These are phyloP conservation scores for Teratosphaeria pseudoeucalypti DNA, from an alignment of 2,329 filamentous ascomycete genomes.

Conservation along the genomic window DNA sequence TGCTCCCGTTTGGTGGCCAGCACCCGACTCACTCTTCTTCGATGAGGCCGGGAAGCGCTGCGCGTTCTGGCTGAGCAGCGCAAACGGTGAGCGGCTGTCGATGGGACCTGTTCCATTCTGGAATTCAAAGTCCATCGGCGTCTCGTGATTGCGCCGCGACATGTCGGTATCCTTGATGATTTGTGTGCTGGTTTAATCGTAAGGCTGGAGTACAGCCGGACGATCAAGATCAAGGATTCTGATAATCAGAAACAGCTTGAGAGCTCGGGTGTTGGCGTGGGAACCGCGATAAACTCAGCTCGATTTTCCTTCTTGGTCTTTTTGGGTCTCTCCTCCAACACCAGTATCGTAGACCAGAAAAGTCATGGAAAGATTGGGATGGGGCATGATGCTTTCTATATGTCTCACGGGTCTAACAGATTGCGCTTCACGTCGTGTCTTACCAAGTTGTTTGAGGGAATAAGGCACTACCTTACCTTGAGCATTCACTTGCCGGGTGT, in stretches of 20 bases:
- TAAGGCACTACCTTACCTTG: too few relatives aligned
- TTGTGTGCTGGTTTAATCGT: background rate
- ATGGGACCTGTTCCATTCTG: slow-evolving; percentile 37
- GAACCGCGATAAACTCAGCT: background rate
- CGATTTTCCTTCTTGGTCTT: background rate
- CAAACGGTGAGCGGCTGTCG: slow-evolving; percentile 39
- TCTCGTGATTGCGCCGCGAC: slow-evolving; percentile 7
- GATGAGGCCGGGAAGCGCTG: slow-evolving; percentile 17
- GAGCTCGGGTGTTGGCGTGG: background rate
- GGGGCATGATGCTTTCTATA: background rate
- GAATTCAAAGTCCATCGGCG: slow-evolving; percentile 45
- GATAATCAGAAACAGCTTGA: background rate
- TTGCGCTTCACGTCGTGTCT: background rate
- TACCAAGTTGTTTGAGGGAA: background rate
- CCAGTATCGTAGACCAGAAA: background rate
- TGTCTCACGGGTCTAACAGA: background rate
- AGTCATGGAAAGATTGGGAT: background rate
- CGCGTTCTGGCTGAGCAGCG: slow-evolving; percentile 26
- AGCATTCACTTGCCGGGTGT: background rate
- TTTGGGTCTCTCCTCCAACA: background rate
- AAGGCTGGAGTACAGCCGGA: background rate
- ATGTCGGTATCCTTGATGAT: background rate
- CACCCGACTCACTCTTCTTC: slow-evolving; percentile 11
- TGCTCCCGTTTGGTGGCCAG: background rate
- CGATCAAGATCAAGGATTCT: background rate